A percentile compares a stretch with the other conserved stretches of the same genome.
Evolutionary conservation across 345 rosid species (phyloP).

Genomic region (Brassica carinata): DNA sequence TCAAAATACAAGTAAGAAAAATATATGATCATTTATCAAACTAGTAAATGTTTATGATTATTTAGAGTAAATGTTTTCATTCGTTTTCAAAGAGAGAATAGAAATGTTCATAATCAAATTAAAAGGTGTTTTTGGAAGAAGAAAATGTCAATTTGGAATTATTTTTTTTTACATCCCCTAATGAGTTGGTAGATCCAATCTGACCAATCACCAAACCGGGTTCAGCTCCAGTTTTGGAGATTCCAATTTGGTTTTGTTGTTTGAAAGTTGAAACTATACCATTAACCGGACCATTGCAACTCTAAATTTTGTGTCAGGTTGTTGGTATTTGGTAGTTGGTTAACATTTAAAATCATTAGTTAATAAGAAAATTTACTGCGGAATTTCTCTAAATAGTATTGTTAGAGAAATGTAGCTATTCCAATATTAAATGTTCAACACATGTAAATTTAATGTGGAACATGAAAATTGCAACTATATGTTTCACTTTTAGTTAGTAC

Average conservation of each 20-base stretch:
- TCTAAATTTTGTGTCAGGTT: slow-evolving; percentile 21
- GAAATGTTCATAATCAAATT: too few relatives aligned
- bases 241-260: slow-evolving; percentile 3
- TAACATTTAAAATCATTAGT: slow-evolving; percentile 31
- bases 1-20: background rate
- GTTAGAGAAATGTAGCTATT: slow-evolving; percentile 29
- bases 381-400: background rate
- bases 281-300: background rate
- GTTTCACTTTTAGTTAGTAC: background rate
- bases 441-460: background rate
- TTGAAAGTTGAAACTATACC: slow-evolving; percentile 4
- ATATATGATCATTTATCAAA: background rate
- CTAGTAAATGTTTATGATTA: background rate
- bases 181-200: background rate
- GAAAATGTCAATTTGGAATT: too few relatives aligned
- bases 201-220: slow-evolving; percentile 11
- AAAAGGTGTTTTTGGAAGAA: too few relatives aligned
- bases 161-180: too few relatives aligned
- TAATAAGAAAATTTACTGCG: slow-evolving; percentile 8
- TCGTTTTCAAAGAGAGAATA: background rate
- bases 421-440: slow-evolving; percentile 23
- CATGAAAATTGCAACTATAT: slow-evolving; percentile 4
- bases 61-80: background rate
- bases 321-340: slow-evolving; percentile 25
- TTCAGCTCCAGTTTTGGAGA: background rate